Base-by-base conservation (phyloP, 345 rosid genomes). In the Iberis pinnata region DNA sequence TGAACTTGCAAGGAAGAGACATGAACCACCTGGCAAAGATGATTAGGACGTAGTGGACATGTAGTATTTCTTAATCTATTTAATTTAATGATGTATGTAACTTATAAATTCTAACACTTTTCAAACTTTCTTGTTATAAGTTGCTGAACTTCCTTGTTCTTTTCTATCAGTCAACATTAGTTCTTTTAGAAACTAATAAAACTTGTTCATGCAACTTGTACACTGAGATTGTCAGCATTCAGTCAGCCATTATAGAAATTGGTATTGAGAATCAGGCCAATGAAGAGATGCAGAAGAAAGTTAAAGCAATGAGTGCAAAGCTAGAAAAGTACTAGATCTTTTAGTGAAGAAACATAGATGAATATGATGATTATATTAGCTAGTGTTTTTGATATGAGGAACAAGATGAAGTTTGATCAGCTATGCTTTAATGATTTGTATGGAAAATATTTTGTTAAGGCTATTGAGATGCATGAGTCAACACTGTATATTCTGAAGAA, bases 211-310 rank as follows among this genome's bases (percentile, higher is more conserved):
- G 18, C 24, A 41, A 17, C 2, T 8, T 10, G 3, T 41, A 17
- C 20, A 41, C 8, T 9, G 31, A 43, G 31, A 43, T 43, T 5
- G 31, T 43, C 9, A 19, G 17, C 15, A 43, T 43, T 20, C 29
- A 43, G 9, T 0, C 15, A n/a, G 16, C 15, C 29, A 13, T 43
- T 29, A 43, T 43, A 1, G 15, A 13, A 43, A 6, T 43, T 14
- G n/a, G 16, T 14, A 15, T 6, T 19, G 16, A 24, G 6, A n/a
- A 12, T 12, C n/a, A n/a, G n/a, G n/a, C n/a, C n/a, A 29, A 22
- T 43, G 31, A 19, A 43, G 49, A 43, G 16, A 19, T 43, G 29
- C n/a, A 43, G 7, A 43, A 43, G 29, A 43, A 43, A 43, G 49
- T 16, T 13, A 20, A 8, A 43, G 10, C 31, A 4, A 42, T 42